Conservation (phyloP, 805 yeast genomes). For the Sugiyamaella qingdaonensis region DNA sequence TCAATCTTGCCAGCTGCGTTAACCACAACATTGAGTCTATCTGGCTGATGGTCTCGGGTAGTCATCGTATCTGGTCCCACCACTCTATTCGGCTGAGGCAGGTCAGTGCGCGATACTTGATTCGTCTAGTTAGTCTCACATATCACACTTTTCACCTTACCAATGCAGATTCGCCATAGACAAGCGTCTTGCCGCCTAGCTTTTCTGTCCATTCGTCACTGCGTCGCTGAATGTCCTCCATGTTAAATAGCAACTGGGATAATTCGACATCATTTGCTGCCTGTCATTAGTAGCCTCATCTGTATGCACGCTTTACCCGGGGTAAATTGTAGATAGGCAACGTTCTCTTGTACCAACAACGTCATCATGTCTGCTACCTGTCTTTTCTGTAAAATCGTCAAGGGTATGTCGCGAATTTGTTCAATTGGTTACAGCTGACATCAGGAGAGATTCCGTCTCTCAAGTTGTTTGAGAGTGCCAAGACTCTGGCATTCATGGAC, state of each 20-base stretch:
- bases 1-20: slow-evolving; percentile 18
- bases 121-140: neutral
- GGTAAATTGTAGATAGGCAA: neutral
- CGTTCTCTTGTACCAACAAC: neutral
- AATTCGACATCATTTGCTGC: no score
- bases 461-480: slow-evolving; percentile 82
- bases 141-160: slow-evolving; percentile 2
- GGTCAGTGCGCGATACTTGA: neutral
- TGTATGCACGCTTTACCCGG: neutral
- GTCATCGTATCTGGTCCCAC: slow-evolving; percentile 20
- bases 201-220: slow-evolving; percentile 15
- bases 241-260: neutral
- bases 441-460: slow-evolving; percentile 90
- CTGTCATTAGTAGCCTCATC: no score
- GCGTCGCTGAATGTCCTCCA: slow-evolving; percentile 6
- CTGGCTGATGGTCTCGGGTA: slow-evolving; percentile 24
- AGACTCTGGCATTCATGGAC: slow-evolving; percentile 77
- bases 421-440: neutral
- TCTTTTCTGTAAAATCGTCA: slow-evolving; percentile 90
- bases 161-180: slow-evolving; percentile 3
- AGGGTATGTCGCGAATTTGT: slow-evolving; percentile 46
- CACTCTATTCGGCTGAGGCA: slow-evolving; percentile 23
- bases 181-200: slow-evolving; percentile 16
- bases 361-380: slow-evolving; percentile 39
- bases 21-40: slow-evolving; percentile 22